These are phyloP conservation scores for Syzygium jambos DNA, from an alignment of 345 rosid genomes.

Conservation along the genomic window DNA sequence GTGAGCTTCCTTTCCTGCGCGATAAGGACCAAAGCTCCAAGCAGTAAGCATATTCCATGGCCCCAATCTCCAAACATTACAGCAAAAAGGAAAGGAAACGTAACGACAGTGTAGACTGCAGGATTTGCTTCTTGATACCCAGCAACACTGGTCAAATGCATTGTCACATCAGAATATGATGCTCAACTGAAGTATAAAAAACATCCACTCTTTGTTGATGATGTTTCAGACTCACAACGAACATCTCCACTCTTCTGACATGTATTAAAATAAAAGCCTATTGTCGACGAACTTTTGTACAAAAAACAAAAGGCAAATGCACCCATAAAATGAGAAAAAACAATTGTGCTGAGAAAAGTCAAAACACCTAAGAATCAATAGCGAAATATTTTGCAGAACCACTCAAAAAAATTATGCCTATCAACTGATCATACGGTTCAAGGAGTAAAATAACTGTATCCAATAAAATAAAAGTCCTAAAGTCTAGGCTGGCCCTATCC, in stretches of 20 bases:
- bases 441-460: not conserved
- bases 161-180: not conserved
- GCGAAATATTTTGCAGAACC: not conserved
- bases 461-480: not conserved
- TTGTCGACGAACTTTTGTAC: not conserved
- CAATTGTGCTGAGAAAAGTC: not conserved
- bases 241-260: not conserved
- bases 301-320: not conserved
- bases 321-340: not conserved
- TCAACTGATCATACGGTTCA: not conserved
- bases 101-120: slow-evolving; percentile 74
- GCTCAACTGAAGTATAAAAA: not conserved
- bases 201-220: not conserved
- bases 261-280: not conserved
- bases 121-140: slow-evolving; percentile 98
- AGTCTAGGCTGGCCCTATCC: not conserved
- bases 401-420: not conserved
- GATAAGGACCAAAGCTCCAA: slow-evolving; percentile 82
- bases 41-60: slow-evolving; percentile 91
- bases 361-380: not conserved
- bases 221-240: not conserved
- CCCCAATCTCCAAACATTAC: slow-evolving; percentile 99
- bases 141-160: slow-evolving; percentile 68
- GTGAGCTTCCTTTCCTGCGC: slow-evolving; percentile 74
- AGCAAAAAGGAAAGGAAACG: slow-evolving; percentile 97